Evolutionary conservation across 169 alveolate genomes (phyloP).

Genomic region (Perkinsus marinus): DNA sequence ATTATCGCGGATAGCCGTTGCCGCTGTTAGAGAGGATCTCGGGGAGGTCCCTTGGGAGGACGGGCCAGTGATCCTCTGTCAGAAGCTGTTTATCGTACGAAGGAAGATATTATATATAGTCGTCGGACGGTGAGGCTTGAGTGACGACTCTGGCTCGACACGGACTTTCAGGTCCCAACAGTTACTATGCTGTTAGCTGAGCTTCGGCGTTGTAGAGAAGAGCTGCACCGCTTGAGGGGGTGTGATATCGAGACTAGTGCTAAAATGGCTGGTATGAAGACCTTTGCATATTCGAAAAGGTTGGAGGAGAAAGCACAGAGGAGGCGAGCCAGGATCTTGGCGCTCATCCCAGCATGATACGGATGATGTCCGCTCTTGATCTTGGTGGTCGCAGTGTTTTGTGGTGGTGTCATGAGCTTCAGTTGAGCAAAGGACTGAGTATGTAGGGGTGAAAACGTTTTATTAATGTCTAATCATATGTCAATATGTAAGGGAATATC

Average conservation of each 20-base stretch:
- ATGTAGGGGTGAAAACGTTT: no score
- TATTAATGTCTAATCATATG: no score
- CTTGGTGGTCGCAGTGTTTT: background rate
- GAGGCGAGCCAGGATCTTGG: background rate
- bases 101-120: background rate
- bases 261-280: background rate
- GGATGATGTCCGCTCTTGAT: background rate
- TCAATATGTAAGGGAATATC: no score
- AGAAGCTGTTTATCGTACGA: background rate
- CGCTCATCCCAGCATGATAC: background rate
- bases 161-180: background rate
- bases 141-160: background rate
- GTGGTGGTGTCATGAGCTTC: no score
- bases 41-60: background rate
- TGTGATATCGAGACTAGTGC: background rate
- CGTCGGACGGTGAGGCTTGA: background rate
- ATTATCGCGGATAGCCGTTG: no score
- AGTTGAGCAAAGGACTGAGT: no score
- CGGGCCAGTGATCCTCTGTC: background rate
- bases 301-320: background rate
- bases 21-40: background rate
- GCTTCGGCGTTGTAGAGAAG: background rate
- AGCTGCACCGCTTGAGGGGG: background rate
- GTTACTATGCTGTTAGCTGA: background rate
- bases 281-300: background rate